Evolutionary conservation across 1,139 yeast species (phyloP).

Genomic region (Saccharomyces hybrid): DNA sequence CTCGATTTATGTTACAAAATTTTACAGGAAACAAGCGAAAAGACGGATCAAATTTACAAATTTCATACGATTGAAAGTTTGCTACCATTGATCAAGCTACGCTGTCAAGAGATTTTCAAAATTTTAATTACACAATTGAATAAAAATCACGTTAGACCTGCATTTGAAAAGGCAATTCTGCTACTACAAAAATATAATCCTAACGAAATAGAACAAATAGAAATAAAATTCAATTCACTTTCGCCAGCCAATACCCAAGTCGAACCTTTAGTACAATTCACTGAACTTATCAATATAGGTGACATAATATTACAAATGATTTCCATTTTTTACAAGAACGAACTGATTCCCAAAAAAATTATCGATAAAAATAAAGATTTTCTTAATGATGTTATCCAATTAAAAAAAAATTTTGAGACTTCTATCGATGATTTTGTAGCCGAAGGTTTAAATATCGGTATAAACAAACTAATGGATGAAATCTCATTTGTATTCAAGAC

Average conservation of each 20-base stretch:
- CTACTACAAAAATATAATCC: conserved; percentile 70
- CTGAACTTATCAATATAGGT: conserved; percentile 86
- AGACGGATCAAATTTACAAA: conserved; percentile 33
- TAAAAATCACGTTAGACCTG: conserved; percentile 62
- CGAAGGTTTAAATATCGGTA: conserved; percentile 82
- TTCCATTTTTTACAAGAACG: conserved; percentile 84
- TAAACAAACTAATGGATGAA: conserved; percentile 77
- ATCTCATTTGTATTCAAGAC: conserved; percentile 48
- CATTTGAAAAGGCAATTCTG: conserved; percentile 72
- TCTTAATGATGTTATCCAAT: conserved; percentile 69
- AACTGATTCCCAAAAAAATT: conserved; percentile 53
- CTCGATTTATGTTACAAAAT: conserved; percentile 40
- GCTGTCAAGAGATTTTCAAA: conserved; percentile 48
- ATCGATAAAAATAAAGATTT: conserved; percentile 69
- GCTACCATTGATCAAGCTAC: conserved; percentile 34
- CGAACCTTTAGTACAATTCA: conserved; percentile 79
- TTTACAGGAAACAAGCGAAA: conserved; percentile 38
- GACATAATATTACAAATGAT: conserved; percentile 90
- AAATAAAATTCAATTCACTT: conserved; percentile 16
- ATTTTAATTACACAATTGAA: conserved; percentile 60
- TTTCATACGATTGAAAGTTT: conserved; percentile 23
- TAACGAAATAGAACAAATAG: conserved; percentile 35
- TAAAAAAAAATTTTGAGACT: conserved; percentile 71
- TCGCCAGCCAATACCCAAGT: conserved; percentile 30
- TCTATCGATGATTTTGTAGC: conserved; percentile 85